phyloP scores from a whole-genome alignment of 2,329 filamentous ascomycete species.

The Parafenestella ontariensis region DNA sequence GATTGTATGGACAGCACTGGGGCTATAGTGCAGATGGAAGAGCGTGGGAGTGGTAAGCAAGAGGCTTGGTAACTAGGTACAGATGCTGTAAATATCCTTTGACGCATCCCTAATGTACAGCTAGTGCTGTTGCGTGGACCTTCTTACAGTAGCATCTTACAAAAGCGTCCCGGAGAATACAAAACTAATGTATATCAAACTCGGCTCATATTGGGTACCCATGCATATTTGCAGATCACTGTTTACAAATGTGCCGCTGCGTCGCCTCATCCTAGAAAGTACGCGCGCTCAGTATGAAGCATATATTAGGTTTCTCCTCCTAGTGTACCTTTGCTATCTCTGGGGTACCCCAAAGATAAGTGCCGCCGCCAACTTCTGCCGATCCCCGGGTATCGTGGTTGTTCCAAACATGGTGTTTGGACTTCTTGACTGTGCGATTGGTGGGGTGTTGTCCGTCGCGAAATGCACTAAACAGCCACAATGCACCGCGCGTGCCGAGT shows the following conservation, averaged over 20 bases:
- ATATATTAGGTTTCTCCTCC: neutral
- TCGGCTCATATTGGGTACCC: no score
- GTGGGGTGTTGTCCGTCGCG: neutral
- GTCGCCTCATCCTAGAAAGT: neutral
- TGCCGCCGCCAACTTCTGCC: neutral
- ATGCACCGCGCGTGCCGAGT: neutral
- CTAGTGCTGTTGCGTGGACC: no score
- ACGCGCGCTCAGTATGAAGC: neutral
- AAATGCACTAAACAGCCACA: neutral
- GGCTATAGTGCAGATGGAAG: neutral
- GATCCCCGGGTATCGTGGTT: neutral
- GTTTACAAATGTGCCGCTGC: neutral
- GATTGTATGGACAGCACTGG: neutral
- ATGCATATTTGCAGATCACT: no score
- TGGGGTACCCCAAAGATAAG: neutral
- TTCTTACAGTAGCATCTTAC: no score
- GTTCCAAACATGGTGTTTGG: neutral
- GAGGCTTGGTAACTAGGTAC: neutral
- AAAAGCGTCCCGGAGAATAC: neutral
- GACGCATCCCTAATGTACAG: no score
- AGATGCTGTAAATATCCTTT: neutral
- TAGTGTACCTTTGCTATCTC: neutral
- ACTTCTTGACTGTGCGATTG: neutral
- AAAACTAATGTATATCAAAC: neutral
- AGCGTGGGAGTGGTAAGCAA: neutral